These are phyloP conservation scores for Pistacia vera DNA, from an alignment of 345 rosid species.

Conservation along the genomic window DNA sequence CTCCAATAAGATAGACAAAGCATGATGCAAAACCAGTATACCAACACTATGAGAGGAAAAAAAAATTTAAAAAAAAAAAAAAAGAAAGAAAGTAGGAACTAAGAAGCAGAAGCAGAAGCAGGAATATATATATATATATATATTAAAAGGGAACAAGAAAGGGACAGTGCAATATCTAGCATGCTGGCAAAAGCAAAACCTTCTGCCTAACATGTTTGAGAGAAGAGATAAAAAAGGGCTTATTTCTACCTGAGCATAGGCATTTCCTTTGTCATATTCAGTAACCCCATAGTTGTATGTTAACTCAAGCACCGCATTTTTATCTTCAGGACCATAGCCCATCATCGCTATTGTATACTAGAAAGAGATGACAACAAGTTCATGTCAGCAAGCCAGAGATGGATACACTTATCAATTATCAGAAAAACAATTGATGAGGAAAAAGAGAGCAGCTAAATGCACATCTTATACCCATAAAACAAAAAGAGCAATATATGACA, in stretches of 20 bases:
- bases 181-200: neutral
- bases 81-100: neutral
- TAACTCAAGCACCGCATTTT: conserved; percentile 76
- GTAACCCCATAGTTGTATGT: conserved; percentile 93
- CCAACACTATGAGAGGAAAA: neutral
- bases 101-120: neutral
- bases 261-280: conserved; percentile 89
- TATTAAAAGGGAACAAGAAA: neutral
- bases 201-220: neutral
- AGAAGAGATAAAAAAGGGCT: neutral
- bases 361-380: conserved; percentile 10
- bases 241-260: conserved; percentile 77
- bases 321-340: conserved; percentile 98
- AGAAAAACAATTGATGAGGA: neutral
- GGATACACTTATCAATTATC: neutral
- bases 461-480: neutral
- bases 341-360: conserved; percentile 87
- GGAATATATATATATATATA: neutral
- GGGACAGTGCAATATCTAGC: neutral
- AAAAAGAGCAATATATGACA: neutral
- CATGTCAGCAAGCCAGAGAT: conserved; percentile 12
- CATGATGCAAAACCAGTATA: conserved; percentile 9
- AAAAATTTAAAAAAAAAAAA: too few relatives aligned
- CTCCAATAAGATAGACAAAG: conserved; percentile 5
- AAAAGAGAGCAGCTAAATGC: neutral